Percentiles rank a stretch among this genome's conserved stretches.
These are phyloP conservation scores for Sodiomyces alkalinus DNA, from an alignment of 2,329 filamentous ascomycete genomes.

Conservation along the genomic window DNA sequence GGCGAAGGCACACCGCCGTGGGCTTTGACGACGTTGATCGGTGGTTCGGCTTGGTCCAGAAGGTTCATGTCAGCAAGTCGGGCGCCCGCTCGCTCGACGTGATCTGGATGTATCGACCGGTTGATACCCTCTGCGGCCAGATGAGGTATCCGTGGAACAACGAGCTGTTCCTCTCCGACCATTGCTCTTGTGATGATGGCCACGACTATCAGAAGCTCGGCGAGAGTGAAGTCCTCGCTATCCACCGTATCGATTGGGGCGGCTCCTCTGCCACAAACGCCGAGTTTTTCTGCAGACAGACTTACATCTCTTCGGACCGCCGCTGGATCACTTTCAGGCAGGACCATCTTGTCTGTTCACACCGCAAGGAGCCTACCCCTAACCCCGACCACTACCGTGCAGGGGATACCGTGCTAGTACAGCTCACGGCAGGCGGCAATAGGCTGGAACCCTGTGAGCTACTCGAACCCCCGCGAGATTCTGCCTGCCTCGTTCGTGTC, in stretches of 20 bases:
- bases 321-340: conserved; percentile 45
- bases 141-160: conserved; percentile 55
- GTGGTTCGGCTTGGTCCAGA: conserved; percentile 60
- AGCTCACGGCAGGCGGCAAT: conserved; percentile 13
- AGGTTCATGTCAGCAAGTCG: conserved; percentile 21
- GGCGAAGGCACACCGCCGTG: conserved; percentile 34
- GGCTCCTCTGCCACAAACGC: conserved; percentile 26
- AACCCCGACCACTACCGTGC: conserved; percentile 12
- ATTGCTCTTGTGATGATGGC: conserved; percentile 51
- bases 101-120: conserved; percentile 58
- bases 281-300: conserved; percentile 56
- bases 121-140: conserved; percentile 53
- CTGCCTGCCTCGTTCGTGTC: conserved; percentile 22
- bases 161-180: conserved; percentile 62
- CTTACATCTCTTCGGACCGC: conserved; percentile 43
- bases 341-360: conserved; percentile 37
- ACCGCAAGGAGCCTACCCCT: conserved; percentile 13
- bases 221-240: conserved; percentile 38
- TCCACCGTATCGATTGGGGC: conserved; percentile 44
- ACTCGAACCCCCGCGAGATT: conserved; percentile 15
- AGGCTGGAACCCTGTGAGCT: conserved; percentile 48
- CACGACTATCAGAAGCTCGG: conserved; percentile 25
- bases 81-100: conserved; percentile 39
- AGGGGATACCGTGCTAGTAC: conserved; percentile 46
- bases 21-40: conserved; percentile 28